These are phyloP conservation scores for Platanthera zijinensis DNA, from an alignment of 106 monocot species.

Conservation along the genomic window DNA sequence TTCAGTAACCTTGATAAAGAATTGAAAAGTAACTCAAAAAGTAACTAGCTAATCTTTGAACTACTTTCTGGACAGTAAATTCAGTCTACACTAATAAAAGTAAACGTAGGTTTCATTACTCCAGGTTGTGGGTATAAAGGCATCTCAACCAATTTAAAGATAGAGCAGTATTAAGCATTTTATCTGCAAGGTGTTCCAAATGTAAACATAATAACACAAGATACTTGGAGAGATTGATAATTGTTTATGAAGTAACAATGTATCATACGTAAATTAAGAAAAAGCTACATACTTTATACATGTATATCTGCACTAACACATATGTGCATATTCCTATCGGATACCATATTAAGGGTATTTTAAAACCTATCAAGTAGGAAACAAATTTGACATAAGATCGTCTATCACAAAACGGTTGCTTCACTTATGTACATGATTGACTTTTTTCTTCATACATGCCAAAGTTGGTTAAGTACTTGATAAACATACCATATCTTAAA, in stretches of 20 bases:
- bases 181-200: not conserved
- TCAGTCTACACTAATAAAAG: not conserved
- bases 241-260: not conserved
- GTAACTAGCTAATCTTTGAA: not conserved
- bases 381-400: not conserved
- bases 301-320: not conserved
- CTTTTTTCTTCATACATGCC: not conserved
- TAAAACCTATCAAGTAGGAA: not conserved
- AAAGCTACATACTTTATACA: not conserved
- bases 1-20: constrained; percentile 60
- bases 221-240: not conserved
- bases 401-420: not conserved
- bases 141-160: not conserved
- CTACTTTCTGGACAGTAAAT: not conserved
- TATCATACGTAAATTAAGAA: not conserved
- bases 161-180: not conserved
- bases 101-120: not conserved
- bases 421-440: not conserved
- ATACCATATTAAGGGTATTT: not conserved
- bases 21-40: not conserved
- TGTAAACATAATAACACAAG: not conserved
- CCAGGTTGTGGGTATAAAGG: not conserved
- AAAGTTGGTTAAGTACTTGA: not conserved
- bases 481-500: not conserved
- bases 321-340: not conserved